These are phyloP conservation scores for Colletotrichum tropicale DNA, from an alignment of 2,329 filamentous ascomycete genomes.

Conservation along the genomic window DNA sequence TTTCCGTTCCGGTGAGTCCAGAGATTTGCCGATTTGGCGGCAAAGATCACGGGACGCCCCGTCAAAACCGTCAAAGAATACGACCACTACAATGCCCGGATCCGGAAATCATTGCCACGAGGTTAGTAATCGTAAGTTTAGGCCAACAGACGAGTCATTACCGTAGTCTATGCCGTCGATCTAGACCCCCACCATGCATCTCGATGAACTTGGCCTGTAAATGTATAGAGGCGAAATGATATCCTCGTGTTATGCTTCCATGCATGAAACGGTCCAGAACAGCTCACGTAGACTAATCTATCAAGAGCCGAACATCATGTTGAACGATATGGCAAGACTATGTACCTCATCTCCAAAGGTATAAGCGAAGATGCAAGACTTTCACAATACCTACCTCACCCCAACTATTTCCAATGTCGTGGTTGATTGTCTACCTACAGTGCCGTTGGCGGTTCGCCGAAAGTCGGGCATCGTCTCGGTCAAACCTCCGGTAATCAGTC, in stretches of 20 bases:
- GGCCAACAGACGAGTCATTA: neutral
- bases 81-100: neutral
- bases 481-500: neutral
- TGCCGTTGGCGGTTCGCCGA: neutral
- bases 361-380: neutral
- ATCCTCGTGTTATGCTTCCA: too few species aligned
- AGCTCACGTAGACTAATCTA: too few species aligned
- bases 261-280: too few species aligned
- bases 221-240: too few species aligned
- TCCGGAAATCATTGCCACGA: neutral
- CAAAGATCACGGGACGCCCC: neutral
- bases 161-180: fast-evolving
- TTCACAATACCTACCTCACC: fast-evolving
- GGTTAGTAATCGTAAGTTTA: neutral
- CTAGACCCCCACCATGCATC: neutral
- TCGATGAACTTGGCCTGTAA: neutral
- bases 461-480: neutral
- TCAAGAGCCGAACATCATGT: neutral
- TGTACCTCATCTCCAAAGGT: fast-evolving
- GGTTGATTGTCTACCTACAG: neutral
- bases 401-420: neutral
- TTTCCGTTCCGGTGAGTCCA: neutral
- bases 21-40: neutral
- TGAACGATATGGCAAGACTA: neutral
- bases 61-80: fast-evolving